Base-by-base conservation (phyloP, 257 asterid genomes). In the Jaltomata sinuosa region DNA sequence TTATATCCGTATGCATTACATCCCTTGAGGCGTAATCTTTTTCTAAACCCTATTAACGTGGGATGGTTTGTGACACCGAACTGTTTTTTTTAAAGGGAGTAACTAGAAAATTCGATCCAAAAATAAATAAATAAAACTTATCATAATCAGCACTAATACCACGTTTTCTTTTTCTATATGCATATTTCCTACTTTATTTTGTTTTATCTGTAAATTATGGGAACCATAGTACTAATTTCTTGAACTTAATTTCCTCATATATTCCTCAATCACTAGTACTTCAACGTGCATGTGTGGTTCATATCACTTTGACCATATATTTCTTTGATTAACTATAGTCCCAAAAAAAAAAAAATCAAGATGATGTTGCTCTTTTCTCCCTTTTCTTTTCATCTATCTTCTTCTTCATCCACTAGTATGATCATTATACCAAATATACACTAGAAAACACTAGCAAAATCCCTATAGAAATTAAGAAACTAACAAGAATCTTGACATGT, bases 401-500 rank as follows among this genome's bases (percentile, higher is more conserved):
- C 57, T 54, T 45, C 15, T 25, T 12, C 80, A 25, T 68, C 78
- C 25, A 19, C 78, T 68, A 19, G 9, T 36, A 38, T 36, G 71
- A 62, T 62, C 27, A 69, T 69, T 19, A 19, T 19, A 34, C 31
- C 45, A 18, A 67, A 32, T 67, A 67, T 8, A 67, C 29, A 34
- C 49, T 19, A 19, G 36, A 64, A 67, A 67, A 36, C 27, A 4
- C 5, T 32, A 21, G 50, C 31, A 36, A 69, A 69, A 69, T 18
- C 31, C 52, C 18, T 69, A 69, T 38, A 4, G 31, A 69, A 38
- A 71, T 42, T 14, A 42, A 25, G 9, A 27, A 25, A 59, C 25
- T 15, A 45, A 25, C 80, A 72, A 72, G 52, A 72, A 40, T 25
- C n/a, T 74, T 45, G 80, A 40, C 38, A 88, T 89, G 93, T 84